phyloP scores from a whole-genome alignment of 2,329 filamentous ascomycete genomes.

The Pyrenophora teres region DNA sequence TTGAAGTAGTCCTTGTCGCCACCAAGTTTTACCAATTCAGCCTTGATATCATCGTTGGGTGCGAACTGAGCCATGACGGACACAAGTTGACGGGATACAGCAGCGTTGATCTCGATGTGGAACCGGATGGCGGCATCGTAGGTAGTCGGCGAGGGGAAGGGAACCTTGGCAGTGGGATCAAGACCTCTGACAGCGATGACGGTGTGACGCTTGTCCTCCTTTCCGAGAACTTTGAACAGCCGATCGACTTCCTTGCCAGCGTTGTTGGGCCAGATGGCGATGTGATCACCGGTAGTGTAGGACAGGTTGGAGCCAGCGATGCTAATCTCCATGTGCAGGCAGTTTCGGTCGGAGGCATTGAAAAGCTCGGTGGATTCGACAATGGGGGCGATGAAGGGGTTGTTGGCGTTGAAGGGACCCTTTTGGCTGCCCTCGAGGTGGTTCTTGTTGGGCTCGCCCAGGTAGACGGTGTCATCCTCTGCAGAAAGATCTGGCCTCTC shows the following conservation, averaged over 20 bases:
- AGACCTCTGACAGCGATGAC: conserved; percentile 90
- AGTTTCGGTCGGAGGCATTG: conserved; percentile 86
- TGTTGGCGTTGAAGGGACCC: conserved; percentile 94
- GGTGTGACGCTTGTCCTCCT: conserved; percentile 74
- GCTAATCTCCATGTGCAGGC: conserved; percentile 93
- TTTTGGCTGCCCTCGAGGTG: conserved; percentile 84
- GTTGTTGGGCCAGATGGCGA: conserved; percentile 97
- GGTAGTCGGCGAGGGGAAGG: conserved; percentile 95
- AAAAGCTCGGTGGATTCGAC: conserved; percentile 90
- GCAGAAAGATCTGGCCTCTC: conserved; percentile 74
- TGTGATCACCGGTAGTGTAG: conserved; percentile 96
- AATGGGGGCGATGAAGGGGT: conserved; percentile 95
- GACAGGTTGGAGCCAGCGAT: conserved; percentile 85
- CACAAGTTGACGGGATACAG: conserved; percentile 94
- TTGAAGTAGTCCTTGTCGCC: conserved; percentile 96
- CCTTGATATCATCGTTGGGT: conserved; percentile 80
- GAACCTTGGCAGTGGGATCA: conserved; percentile 94
- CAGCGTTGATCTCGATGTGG: conserved; percentile 94
- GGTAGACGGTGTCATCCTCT: conserved; percentile 81
- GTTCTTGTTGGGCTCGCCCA: conserved; percentile 95
- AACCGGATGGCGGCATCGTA: conserved; percentile 93
- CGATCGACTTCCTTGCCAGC: conserved; percentile 89
- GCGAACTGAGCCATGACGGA: conserved; percentile 86
- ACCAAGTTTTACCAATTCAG: conserved; percentile 86
- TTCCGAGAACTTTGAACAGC: conserved; percentile 78